These are phyloP conservation scores for Colletotrichum noveboracense DNA, from an alignment of 2,329 filamentous ascomycete genomes.

Conservation along the genomic window DNA sequence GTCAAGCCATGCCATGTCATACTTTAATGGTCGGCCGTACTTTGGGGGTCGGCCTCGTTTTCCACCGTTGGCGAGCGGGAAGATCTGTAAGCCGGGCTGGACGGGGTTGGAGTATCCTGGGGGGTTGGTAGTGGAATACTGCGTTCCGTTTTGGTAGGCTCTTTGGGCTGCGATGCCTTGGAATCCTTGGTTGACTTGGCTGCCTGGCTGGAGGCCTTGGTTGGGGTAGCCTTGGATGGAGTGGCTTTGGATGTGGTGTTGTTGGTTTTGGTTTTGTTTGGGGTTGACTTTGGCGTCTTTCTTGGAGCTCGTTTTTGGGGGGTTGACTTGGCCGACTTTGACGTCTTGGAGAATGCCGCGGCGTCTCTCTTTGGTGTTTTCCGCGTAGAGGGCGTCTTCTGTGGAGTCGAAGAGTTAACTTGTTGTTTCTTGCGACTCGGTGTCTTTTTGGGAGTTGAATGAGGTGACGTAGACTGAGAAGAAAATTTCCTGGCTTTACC, in stretches of 20 bases:
- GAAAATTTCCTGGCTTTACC: constrained; percentile 15
- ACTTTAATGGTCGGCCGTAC: neutral
- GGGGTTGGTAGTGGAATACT: neutral
- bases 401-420: constrained; percentile 14
- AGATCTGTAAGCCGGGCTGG: neutral
- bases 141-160: neutral
- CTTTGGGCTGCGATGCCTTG: neutral
- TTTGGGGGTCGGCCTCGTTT: neutral
- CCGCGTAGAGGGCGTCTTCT: neutral
- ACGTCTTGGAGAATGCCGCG: neutral
- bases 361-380: neutral
- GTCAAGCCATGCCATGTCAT: constrained; percentile 10
- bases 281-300: neutral
- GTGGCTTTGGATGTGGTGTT: neutral
- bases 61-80: neutral
- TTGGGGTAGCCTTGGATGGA: neutral
- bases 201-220: neutral
- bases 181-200: neutral
- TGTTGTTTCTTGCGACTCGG: constrained; percentile 6
- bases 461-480: constrained; percentile 8
- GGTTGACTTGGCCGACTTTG: neutral
- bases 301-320: neutral
- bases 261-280: neutral
- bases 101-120: neutral
- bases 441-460: neutral